Conservation (phyloP, 148 eudicot genomes). For the Chenopodium album region DNA sequence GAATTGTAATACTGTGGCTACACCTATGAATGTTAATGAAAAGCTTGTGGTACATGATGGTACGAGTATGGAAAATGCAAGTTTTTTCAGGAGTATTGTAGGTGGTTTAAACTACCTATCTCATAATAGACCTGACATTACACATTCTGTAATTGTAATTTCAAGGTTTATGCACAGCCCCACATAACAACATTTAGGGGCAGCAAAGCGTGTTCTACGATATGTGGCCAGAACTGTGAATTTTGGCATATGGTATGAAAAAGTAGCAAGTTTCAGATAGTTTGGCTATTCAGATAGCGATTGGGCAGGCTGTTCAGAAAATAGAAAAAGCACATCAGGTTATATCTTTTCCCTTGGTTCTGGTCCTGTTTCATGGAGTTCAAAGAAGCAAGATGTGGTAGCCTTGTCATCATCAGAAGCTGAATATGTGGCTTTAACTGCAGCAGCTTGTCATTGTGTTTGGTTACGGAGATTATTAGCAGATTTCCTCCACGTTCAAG, state of each 20-base stretch:
- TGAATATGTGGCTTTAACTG: background rate
- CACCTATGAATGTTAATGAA: too few species aligned
- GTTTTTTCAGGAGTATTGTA: too few species aligned
- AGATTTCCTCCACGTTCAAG: background rate
- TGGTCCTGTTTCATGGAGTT: background rate
- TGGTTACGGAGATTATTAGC: background rate
- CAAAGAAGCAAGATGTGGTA: conserved; percentile 8
- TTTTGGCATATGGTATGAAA: background rate
- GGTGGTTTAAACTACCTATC: too few species aligned
- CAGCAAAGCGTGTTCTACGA: background rate
- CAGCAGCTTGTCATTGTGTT: background rate
- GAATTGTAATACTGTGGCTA: too few species aligned
- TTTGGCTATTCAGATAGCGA: conserved; percentile 13
- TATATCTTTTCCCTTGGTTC: background rate
- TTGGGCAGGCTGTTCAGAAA: conserved; percentile 3
- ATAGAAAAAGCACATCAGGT: background rate
- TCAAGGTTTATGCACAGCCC: too few species aligned
- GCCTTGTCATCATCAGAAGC: conserved; percentile 4
- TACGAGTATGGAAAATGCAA: too few species aligned
- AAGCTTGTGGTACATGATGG: too few species aligned
- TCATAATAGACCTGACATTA: too few species aligned
- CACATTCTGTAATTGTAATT: too few species aligned
- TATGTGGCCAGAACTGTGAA: background rate
- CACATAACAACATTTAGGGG: background rate
- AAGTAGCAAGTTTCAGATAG: conserved; percentile 1